phyloP scores from a whole-genome alignment of 306 rosid species.

The Cucurbita argyrosperma region DNA sequence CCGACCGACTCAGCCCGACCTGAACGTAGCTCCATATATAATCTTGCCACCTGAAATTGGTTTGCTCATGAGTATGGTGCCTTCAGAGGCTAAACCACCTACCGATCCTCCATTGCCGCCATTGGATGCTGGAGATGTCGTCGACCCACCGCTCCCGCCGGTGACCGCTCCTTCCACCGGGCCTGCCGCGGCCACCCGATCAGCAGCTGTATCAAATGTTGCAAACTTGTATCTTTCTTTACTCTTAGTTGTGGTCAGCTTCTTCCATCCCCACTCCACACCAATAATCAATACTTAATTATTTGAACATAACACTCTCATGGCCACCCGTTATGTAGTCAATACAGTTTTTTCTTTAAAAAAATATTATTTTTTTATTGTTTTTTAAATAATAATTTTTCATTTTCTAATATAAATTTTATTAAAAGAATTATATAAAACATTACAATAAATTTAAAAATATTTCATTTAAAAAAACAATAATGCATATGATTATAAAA shows the following conservation, averaged over 20 bases:
- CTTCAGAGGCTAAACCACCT: conserved; percentile 15
- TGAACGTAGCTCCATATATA: not conserved
- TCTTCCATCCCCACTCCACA: not conserved
- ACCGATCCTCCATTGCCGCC: conserved; percentile 36
- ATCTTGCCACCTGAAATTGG: conserved; percentile 45
- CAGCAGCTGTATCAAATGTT: conserved; percentile 18
- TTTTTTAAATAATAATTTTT: not conserved
- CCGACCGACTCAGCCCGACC: conserved; percentile 9
- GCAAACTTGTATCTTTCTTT: conserved; percentile 19
- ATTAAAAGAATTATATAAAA: too few species aligned
- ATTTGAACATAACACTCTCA: not conserved
- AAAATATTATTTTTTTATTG: too few species aligned
- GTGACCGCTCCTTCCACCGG: conserved; percentile 8
- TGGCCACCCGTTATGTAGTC: not conserved
- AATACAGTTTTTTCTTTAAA: not conserved
- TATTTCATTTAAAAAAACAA: too few species aligned
- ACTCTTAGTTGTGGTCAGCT: conserved; percentile 11
- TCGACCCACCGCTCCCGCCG: conserved; percentile 76
- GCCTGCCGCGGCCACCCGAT: not conserved
- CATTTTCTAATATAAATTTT: too few species aligned
- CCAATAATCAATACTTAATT: conserved; percentile 1
- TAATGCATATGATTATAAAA: too few species aligned
- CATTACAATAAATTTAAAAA: too few species aligned
- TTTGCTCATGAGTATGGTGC: conserved; percentile 6
- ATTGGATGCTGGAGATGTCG: conserved; percentile 22